Evolutionary conservation across 75 land plant genomes (phyloP).

Genomic region (Chamaecyparis obtusa): DNA sequence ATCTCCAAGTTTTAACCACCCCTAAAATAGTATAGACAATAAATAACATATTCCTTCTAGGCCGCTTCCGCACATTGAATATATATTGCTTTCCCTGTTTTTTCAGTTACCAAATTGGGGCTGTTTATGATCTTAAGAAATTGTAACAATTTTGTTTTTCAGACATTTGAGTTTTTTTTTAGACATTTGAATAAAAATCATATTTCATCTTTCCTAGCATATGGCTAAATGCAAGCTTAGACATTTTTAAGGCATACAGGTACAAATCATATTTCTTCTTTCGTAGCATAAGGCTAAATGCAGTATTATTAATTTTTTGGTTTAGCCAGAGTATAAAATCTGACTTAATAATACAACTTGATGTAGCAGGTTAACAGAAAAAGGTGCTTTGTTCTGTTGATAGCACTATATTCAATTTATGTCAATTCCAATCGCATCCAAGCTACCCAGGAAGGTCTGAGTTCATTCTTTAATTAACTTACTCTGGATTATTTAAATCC

Average conservation of each 20-base stretch:
- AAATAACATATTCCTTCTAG: neutral
- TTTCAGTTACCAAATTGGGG: neutral
- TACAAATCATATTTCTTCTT: neutral
- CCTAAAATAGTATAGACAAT: neutral
- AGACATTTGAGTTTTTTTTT: neutral
- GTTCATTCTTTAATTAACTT: neutral
- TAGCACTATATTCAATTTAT: neutral
- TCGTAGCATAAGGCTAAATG: neutral
- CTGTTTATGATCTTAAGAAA: neutral
- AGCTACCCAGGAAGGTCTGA: constrained; percentile 8
- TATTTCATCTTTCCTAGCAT: neutral
- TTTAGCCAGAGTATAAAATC: neutral
- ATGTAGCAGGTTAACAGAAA: neutral
- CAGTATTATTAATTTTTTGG: neutral
- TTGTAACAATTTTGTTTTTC: neutral
- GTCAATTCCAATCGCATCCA: neutral
- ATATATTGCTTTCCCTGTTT: neutral
- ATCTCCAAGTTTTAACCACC: neutral
- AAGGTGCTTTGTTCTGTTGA: neutral
- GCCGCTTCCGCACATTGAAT: neutral
- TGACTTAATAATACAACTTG: neutral
- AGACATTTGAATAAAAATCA: neutral
- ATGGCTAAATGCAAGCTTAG: neutral
- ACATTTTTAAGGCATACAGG: neutral
- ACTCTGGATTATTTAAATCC: neutral